Conservation (phyloP, 2,329 filamentous ascomycete genomes). For the Tolypocladium guangdongense region DNA sequence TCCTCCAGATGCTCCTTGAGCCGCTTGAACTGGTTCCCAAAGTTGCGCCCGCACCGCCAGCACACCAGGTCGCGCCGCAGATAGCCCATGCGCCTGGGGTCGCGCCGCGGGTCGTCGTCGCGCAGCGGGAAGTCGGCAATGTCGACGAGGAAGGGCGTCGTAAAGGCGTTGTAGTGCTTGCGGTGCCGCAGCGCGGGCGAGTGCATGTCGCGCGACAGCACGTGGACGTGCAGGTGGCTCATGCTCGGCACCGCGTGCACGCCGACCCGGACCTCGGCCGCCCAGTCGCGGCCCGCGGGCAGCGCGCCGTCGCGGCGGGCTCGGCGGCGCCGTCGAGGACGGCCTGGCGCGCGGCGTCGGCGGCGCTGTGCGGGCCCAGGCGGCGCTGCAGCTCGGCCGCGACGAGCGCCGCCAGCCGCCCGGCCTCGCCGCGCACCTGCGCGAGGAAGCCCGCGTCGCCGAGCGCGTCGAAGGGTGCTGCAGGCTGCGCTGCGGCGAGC, state of each 20-base stretch:
- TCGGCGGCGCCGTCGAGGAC: slow-evolving; percentile 50
- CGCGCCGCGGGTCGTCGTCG: slow-evolving; percentile 49
- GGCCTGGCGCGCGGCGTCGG: slow-evolving; percentile 54
- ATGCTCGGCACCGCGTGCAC: slow-evolving; percentile 85
- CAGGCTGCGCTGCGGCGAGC: slow-evolving; percentile 46
- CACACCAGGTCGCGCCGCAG: slow-evolving; percentile 59
- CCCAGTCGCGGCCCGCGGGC: slow-evolving; percentile 70
- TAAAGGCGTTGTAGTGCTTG: slow-evolving; percentile 90
- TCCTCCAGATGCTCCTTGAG: slow-evolving; percentile 65
- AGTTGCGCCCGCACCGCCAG: slow-evolving; percentile 72
- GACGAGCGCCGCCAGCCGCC: slow-evolving; percentile 51
- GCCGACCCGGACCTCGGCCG: slow-evolving; percentile 60
- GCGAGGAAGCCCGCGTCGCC: slow-evolving; percentile 58
- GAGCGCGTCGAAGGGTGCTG: slow-evolving; percentile 67
- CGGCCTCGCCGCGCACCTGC: slow-evolving; percentile 49
- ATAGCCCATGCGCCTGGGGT: slow-evolving; percentile 46
- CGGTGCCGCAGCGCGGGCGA: slow-evolving; percentile 62
- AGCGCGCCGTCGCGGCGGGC: slow-evolving; percentile 29
- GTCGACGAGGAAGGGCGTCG: slow-evolving; percentile 70
- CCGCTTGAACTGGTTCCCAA: slow-evolving; percentile 61
- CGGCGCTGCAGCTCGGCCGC: slow-evolving; percentile 63
- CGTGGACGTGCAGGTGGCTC: slow-evolving; percentile 84
- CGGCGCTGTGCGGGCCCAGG: slow-evolving; percentile 51
- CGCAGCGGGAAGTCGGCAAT: slow-evolving; percentile 71
- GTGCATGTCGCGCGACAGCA: slow-evolving; percentile 70